Conservation (phyloP, 305 asterid species). For the Fraxinus sp. region DNA sequence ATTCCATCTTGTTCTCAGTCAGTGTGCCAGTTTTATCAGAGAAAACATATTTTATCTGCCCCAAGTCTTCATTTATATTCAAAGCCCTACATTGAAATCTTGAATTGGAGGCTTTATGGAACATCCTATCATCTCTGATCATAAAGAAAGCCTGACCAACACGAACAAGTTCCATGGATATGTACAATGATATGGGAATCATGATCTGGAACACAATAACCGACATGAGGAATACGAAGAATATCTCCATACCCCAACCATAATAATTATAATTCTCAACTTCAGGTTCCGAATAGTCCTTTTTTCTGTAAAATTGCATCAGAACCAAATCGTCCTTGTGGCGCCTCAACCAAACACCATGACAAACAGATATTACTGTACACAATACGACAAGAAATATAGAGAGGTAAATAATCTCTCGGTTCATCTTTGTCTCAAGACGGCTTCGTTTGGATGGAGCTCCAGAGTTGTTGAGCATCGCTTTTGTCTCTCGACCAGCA, state of each 20-base stretch:
- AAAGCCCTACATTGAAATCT: constrained; percentile 95
- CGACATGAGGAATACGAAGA: constrained; percentile 89
- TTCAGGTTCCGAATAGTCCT: constrained; percentile 57
- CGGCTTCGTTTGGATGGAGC: constrained; percentile 95
- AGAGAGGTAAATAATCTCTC: constrained; percentile 77
- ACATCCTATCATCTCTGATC: constrained; percentile 74
- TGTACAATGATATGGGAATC: constrained; percentile 96
- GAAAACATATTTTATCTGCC: constrained; percentile 91
- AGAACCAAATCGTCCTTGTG: constrained; percentile 66
- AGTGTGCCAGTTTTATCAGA: constrained; percentile 97
- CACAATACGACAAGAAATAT: constrained; percentile 66
- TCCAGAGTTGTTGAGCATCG: constrained; percentile 97
- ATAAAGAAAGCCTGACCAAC: constrained; percentile 97
- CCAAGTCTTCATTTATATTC: constrained; percentile 97
- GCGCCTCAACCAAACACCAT: constrained; percentile 84
- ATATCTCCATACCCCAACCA: constrained; percentile 86
- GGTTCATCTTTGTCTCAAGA: constrained; percentile 85
- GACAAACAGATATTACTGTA: constrained; percentile 55
- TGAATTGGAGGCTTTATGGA: constrained; percentile 65
- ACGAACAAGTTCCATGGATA: constrained; percentile 98
- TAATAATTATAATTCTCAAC: constrained; percentile 67
- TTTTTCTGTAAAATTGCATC: constrained; percentile 78
- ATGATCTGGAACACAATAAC: constrained; percentile 93
- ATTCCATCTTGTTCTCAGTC: constrained; percentile 99
- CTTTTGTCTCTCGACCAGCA: constrained; percentile 92